Evolutionary conservation across 371 early-diverging fungal species (phyloP).

Genomic region (Nosema muscidifuracis): DNA sequence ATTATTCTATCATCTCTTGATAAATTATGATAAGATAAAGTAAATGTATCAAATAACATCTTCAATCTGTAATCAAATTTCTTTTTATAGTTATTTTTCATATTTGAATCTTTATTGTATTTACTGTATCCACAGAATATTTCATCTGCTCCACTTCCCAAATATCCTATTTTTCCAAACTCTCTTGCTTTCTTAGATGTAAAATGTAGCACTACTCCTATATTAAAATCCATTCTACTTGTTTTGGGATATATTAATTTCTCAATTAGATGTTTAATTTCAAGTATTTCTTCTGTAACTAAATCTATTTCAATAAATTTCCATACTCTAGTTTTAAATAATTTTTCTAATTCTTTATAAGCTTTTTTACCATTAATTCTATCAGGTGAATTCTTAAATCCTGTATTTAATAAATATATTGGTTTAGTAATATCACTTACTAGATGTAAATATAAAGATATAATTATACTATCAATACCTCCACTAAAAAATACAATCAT

Average conservation of each 20-base stretch:
- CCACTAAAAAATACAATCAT: slow-evolving; percentile 46
- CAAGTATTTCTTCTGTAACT: slow-evolving; percentile 10
- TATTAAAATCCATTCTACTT: slow-evolving; percentile 50
- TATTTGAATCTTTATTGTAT: too few relatives aligned
- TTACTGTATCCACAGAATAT: slow-evolving; percentile 56
- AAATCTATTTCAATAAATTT: slow-evolving; percentile 47
- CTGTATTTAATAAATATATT: slow-evolving; percentile 53
- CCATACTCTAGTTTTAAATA: slow-evolving; percentile 15
- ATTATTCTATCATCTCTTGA: slow-evolving; percentile 53
- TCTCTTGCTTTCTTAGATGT: slow-evolving; percentile 33
- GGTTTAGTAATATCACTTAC: neutral
- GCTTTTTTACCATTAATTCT: slow-evolving; percentile 15
- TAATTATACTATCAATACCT: slow-evolving; percentile 50
- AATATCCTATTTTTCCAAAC: slow-evolving; percentile 24
- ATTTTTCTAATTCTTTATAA: slow-evolving; percentile 19
- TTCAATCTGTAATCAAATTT: slow-evolving; percentile 1
- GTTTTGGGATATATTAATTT: slow-evolving; percentile 43
- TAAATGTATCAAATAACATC: slow-evolving; percentile 45
- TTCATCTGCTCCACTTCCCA: slow-evolving; percentile 58
- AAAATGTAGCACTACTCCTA: slow-evolving; percentile 37
- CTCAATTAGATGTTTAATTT: slow-evolving; percentile 13
- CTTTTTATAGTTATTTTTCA: too few relatives aligned
- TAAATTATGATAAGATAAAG: slow-evolving; percentile 46
- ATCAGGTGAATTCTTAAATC: slow-evolving; percentile 38
- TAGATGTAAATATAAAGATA: slow-evolving; percentile 37